Base-by-base conservation (phyloP, 306 rosid species). In the Dryas drummondii region DNA sequence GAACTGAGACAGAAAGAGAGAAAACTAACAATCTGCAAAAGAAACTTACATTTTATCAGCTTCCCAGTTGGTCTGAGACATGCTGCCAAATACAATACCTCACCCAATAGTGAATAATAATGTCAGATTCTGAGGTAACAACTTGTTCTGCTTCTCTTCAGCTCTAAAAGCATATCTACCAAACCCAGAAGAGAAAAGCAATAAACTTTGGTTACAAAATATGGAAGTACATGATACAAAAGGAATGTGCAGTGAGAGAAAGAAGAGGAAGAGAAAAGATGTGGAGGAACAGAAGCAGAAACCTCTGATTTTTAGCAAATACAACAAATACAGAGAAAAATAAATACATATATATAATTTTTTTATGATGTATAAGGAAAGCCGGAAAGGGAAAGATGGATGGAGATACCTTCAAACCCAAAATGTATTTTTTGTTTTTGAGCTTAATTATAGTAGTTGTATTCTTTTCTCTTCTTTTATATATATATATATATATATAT, bases 1-100 rank as follows among this genome's bases (percentile, higher is more conserved):
- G 16, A 78, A 68, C 32, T 55, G 65, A 42, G 37, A 16, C 60
- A 51, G 26, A 27, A 32, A 60, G 10, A 61, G 15, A 12, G 42
- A 12, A 54, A 75, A 55, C 17, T 12, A n/a, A 27, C 54, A 70
- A 45, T 14, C 48, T 51, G 81, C 17, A 66, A n/a, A 11, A 63
- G 16, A 72, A 70, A 78, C 91, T 87, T 86, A 88, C 99, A 96
- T 96, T 88, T 96, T 96, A 86, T 96, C 99, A 79, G 99, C 99
- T 88, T 96, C 99, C 99, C 99, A 96, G 91, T 92, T 92, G 68
- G 99, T 96, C 70, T 96, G 99, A 89, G 99, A 90, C 99, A 96
- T 96, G 84, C 55, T 87, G 79, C 32, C 5, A 52, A 74, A 81
- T 77, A 49, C 56, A 81, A 64, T 37, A 54, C 57, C 72, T 74